Evolutionary conservation across 176 grass and related monocot species (phyloP), one percentile per base, ranked within the genome.

Genomic region (Tuctoria greenei): DNA sequence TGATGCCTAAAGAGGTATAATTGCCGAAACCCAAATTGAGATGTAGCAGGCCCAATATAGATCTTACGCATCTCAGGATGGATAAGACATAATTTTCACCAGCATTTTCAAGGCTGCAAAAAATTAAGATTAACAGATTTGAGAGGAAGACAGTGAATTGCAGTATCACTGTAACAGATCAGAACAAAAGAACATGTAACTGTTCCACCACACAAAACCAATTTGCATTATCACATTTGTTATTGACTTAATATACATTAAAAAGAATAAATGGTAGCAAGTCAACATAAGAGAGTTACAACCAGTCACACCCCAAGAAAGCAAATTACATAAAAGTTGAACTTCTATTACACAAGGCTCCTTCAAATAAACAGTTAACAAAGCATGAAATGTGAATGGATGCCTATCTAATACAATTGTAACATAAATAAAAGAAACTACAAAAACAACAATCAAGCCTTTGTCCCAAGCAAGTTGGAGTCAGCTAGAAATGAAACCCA

Each of bases 91-190:
- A 97, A 84, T 69, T 87, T 86, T 97, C 93, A 64, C 90, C 90
- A 80, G 93, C 86, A 85, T 93, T 93, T 82, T 97, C 93, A 87
- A 97, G 90, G 66, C 90, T 93, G 83, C 64, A 80, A 71, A 21
- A 73, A 36, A 75, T 60, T 31, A 70, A 65, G 21, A 64, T 10
- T 10, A 62, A 80, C 23, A 36, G 26, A 76, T 21, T 49, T 54
- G 47, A 52, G 62, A 31, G 11, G 26, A 10, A 69, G 62, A 70
- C 14, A 23, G 21, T 38, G 27, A 7, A 67, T 56, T 26, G 34
- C 51, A 37, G 13, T 7, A 72, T 34, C 34, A 26, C 16, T 60
- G 24, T 52, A 84, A 72, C 24, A 66, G 41, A 86, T 13, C 15
- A 79, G 58, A 71, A 66, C 8, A 44, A 57, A 27, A 39, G 7